A percentile compares a stretch with the other conserved stretches of the same genome.
Evolutionary conservation across 148 eudicot species (phyloP).

Genomic region (Cornus kousa): DNA sequence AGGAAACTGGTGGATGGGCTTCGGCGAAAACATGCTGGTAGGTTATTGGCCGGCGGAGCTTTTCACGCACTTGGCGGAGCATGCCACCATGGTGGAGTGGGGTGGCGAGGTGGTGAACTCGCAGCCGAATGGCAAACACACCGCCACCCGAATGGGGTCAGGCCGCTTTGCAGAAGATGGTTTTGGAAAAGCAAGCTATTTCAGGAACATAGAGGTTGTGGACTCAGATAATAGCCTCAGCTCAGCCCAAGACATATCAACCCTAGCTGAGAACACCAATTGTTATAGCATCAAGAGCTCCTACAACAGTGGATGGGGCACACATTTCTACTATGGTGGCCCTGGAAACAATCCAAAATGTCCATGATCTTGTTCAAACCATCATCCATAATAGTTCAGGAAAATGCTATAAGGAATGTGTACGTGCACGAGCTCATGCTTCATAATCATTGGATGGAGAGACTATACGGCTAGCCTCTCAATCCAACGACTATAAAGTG

Average conservation of each 20-base stretch:
- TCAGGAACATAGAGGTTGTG: constrained; percentile 77
- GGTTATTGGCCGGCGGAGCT: constrained; percentile 96
- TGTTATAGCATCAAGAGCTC: constrained; percentile 85
- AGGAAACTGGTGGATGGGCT: constrained; percentile 99
- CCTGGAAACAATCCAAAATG: constrained; percentile 86
- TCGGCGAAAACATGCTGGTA: constrained; percentile 73
- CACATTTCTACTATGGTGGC: constrained; percentile 93
- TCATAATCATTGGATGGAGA: no score
- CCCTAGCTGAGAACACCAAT: constrained; percentile 76
- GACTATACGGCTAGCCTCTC: no score
- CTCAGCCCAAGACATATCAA: constrained; percentile 64
- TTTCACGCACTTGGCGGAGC: constrained; percentile 76
- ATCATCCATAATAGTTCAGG: not conserved
- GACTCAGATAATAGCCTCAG: constrained; percentile 84
- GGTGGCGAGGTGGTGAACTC: constrained; percentile 96
- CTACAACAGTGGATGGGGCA: constrained; percentile 75
- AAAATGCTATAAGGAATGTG: not conserved
- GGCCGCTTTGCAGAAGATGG: constrained; percentile 84
- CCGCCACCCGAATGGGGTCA: constrained; percentile 92
- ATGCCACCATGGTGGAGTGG: constrained; percentile 99
- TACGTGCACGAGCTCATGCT: not conserved
- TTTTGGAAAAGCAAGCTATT: constrained; percentile 83
- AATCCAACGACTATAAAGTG: no score
- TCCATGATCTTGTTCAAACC: constrained; percentile 20
- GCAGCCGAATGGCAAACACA: constrained; percentile 61